A percentile compares a stretch with the other conserved stretches of the same genome.
phyloP scores from a whole-genome alignment of 2,329 filamentous ascomycete species.

The Teratosphaeria pseudoeucalypti region DNA sequence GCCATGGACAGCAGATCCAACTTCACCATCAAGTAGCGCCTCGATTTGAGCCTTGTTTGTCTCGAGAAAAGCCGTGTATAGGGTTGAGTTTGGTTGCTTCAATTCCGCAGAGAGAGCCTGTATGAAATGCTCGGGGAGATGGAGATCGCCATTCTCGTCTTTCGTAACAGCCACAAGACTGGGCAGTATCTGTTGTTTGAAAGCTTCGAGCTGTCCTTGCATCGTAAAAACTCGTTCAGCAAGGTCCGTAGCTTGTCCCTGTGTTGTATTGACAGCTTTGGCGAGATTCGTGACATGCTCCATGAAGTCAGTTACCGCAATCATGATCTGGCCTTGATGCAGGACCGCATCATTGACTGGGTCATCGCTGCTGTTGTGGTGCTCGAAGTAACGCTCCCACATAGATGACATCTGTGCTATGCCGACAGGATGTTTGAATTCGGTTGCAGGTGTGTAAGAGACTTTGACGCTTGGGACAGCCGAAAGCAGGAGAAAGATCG shows the following conservation, averaged over 20 bases:
- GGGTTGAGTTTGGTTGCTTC: constrained; percentile 36
- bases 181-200: neutral
- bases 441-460: neutral
- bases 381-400: neutral
- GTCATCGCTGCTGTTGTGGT: neutral
- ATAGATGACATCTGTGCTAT: neutral
- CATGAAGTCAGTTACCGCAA: too few species aligned
- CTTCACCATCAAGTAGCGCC: constrained; percentile 25
- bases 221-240: neutral
- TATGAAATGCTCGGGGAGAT: constrained; percentile 55
- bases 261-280: too few species aligned
- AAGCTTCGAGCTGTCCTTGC: neutral
- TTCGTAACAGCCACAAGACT: neutral
- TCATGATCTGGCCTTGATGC: neutral
- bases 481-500: neutral
- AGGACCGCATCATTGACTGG: neutral
- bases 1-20: constrained; percentile 24
- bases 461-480: neutral
- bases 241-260: neutral
- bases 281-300: too few species aligned
- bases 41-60: constrained; percentile 29
- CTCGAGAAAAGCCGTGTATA: constrained; percentile 20
- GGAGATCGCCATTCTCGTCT: constrained; percentile 40
- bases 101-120: constrained; percentile 50
- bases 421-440: neutral